Base-by-base conservation (phyloP, 495 filamentous ascomycete species). In the Monascus purpureus region DNA sequence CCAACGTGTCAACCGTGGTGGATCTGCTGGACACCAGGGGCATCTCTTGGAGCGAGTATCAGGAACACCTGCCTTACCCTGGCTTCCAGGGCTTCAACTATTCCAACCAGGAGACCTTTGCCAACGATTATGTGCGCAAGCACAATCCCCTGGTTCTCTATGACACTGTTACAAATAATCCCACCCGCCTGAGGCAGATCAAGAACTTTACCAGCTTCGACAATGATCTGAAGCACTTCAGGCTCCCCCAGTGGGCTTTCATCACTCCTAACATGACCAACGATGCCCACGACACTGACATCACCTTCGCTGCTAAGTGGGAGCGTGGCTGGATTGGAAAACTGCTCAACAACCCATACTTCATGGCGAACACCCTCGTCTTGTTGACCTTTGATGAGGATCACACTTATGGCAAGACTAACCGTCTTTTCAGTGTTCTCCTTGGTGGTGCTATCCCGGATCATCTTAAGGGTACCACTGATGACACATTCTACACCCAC, bases 261-360 rank as follows among this genome's bases (percentile, higher is more conserved):
- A 70, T 82, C 36, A 83, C 77, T 11, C 80, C 80, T 9, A 82
- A 82, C 59, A 81, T 83, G 77, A 64, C 72, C 38, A 73, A 78
- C 38, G 75, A 80, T 45, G 80, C 68, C 15, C 78, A 85, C 42
- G 77, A 85, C 49, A 73, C 68, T 31, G 59, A 65, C 48, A 64
- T 83, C 33, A 71, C 67, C 18, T 61, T 70, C 33, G 71, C 73
- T 4, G 71, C 68, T 3, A 41, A 44, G 4, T 83, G 72, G 72
- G 55, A 70, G 3, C 59, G 60, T 13, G 46, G 34, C 19, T 82
- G 79, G 59, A 44, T 85, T 1, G 50, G 65, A 17, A 70, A 75
- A 0, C 67, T 84, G 24, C 62, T 83, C 16, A 48, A 60, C 8
- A 68, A 81, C 53, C 41, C 59, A 18, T 70, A 75, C 44, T 82